phyloP scores from a whole-genome alignment of 176 grass and related monocot species.

The Secale cereale region DNA sequence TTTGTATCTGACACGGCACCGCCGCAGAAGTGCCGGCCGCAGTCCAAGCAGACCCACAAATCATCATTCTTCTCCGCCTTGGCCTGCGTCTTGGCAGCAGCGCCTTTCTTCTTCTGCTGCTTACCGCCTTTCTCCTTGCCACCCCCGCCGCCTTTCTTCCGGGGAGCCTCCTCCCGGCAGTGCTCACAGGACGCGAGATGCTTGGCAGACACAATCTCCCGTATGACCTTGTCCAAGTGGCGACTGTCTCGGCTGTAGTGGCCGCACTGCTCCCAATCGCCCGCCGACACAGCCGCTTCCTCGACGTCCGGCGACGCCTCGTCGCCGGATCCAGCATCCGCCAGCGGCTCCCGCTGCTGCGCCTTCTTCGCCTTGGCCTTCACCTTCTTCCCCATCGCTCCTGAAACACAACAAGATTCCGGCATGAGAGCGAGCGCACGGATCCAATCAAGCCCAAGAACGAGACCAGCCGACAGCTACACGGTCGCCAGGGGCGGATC shows the following conservation, averaged over 20 bases:
- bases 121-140: slow-evolving; percentile 46
- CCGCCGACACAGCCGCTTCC: slow-evolving; percentile 30
- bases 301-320: slow-evolving; percentile 17
- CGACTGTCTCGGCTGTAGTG: slow-evolving; percentile 47
- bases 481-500: background rate
- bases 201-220: slow-evolving; percentile 53
- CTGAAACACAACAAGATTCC: background rate
- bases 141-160: slow-evolving; percentile 38
- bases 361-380: slow-evolving; percentile 34
- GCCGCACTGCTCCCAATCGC: slow-evolving; percentile 51
- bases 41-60: slow-evolving; percentile 88
- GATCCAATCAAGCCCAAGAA: slow-evolving; percentile 21
- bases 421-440: background rate
- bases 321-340: slow-evolving; percentile 43
- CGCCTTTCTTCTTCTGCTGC: slow-evolving; percentile 71
- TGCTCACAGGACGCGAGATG: slow-evolving; percentile 55
- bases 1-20: slow-evolving; percentile 52
- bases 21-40: slow-evolving; percentile 67
- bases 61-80: slow-evolving; percentile 36
- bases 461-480: background rate
- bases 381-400: slow-evolving; percentile 58
- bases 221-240: slow-evolving; percentile 58
- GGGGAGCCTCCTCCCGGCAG: slow-evolving; percentile 66
- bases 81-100: slow-evolving; percentile 28
- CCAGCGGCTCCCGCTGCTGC: slow-evolving; percentile 17